Evolutionary conservation across 2,329 filamentous ascomycete genomes (phyloP), one percentile per base, ranked within the genome.

Genomic region (Rhynchosporium graminicola): DNA sequence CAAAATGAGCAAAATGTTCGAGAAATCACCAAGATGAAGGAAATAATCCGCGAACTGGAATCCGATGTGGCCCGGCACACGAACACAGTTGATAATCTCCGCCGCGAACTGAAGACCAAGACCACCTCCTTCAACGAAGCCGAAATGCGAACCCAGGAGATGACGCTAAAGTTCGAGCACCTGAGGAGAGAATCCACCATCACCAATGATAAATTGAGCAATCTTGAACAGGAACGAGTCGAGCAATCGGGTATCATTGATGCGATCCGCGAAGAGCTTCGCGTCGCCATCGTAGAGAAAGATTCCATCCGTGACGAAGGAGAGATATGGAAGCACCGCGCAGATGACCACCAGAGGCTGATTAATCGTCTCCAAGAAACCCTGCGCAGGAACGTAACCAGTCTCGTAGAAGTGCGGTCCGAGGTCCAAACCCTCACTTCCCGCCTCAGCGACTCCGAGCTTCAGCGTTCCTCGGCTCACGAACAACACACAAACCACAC

Each of bases 391-490:
- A 31, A 54, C 8, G 50, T 36, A 31, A 13, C 50, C 31, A 54
- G 28, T 54, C 50, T 54, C 20, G 12, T 54, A 54, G 50, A 54
- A 36, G 28, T 54, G 26, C 28, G 50, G 4, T 54, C 50, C 50
- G 50, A 54, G 50, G 33, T 54, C 15, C 33, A 31, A 8, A 36
- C 15, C 29, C 31, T 31, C 28, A 31, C 50, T 33, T 31, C 29
- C 13, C 50, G 50, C 50, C 29, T 54, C 50, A 54, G 33, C 28
- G 29, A 31, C 50, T 20, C 33, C 29, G 31, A 33, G 6, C 29
- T 9, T 36, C 28, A 54, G 31, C 20, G 50, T 2, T 31, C 29
- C 2, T 9, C 29, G 33, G 29, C 50, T 36, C 50, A 36, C 29
- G 28, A 54, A 31, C 26, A 54, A 4, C 50, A 54, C 29, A 36